Evolutionary conservation across 2,329 filamentous ascomycete species (phyloP).

Genomic region (Aspergillus flavus): DNA sequence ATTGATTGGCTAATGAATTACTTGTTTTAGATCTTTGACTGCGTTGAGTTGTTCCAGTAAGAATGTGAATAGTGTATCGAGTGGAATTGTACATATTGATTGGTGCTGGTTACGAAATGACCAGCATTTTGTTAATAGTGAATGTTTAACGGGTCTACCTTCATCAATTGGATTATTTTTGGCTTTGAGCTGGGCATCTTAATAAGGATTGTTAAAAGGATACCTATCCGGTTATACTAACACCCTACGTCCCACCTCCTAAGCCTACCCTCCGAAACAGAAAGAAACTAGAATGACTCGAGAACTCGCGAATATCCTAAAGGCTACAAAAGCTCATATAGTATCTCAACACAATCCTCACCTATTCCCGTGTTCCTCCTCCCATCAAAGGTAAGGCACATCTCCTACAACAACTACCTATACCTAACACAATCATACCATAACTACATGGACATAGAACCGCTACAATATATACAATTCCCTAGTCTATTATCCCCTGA

Average conservation of each 20-base stretch:
- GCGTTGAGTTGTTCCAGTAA: slow-evolving; percentile 34
- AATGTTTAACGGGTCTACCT: not conserved
- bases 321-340: no score
- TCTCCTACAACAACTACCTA: not conserved
- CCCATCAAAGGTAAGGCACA: no score
- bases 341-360: no score
- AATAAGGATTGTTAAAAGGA: no score
- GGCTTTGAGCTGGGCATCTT: no score
- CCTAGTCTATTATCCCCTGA: not conserved
- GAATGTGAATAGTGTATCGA: not conserved
- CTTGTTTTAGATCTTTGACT: slow-evolving; percentile 30
- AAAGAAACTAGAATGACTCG: no score
- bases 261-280: no score
- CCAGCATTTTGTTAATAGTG: not conserved
- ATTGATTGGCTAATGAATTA: not conserved
- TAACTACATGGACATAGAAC: not conserved
- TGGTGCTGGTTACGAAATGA: not conserved
- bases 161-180: not conserved
- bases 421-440: not conserved
- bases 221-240: no score
- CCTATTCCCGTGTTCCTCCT: no score
- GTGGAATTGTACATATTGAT: not conserved
- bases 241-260: no score
- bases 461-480: not conserved
- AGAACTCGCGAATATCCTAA: no score